phyloP scores from a whole-genome alignment of 108 stramenopile species.

The Cyclotella baltica region DNA sequence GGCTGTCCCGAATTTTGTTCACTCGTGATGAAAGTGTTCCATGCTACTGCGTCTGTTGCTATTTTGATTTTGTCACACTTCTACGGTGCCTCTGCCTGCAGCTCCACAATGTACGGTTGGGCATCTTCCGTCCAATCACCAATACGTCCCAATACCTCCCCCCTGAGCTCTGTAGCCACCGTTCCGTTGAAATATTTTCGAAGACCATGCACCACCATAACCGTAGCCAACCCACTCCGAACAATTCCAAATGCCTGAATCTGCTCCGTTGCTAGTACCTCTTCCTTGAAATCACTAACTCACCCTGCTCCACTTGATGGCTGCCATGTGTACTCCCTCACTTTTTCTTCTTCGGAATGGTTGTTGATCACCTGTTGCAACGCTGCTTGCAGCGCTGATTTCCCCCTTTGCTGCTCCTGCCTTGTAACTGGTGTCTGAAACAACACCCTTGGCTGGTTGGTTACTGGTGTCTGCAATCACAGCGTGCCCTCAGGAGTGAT shows the following conservation, averaged over 20 bases:
- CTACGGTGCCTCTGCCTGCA: not conserved
- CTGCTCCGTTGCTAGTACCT: not conserved
- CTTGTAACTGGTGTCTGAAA: too few species aligned
- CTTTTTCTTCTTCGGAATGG: too few species aligned
- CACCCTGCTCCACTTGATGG: not conserved
- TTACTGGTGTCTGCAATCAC: too few species aligned
- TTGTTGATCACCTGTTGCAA: too few species aligned
- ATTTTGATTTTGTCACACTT: not conserved
- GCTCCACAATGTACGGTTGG: not conserved
- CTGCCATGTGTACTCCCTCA: too few species aligned
- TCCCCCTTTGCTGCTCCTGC: too few species aligned
- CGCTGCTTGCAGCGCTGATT: too few species aligned
- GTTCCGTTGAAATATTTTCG: not conserved
- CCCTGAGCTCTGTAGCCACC: not conserved
- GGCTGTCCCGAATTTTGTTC: too few species aligned
- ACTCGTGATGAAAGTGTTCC: too few species aligned
- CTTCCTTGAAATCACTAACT: not conserved
- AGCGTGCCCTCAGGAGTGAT: too few species aligned
- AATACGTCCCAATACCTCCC: not conserved
- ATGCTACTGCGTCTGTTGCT: too few species aligned
- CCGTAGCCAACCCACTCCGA: not conserved
- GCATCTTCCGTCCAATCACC: slow-evolving; percentile 1
- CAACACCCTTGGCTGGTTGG: too few species aligned
- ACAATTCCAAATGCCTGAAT: not conserved
- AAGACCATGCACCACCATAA: slow-evolving; percentile 1